These are phyloP conservation scores for Auxenochlorella pyrenoidosa DNA, from an alignment of 139 green algal species.

Conservation along the genomic window DNA sequence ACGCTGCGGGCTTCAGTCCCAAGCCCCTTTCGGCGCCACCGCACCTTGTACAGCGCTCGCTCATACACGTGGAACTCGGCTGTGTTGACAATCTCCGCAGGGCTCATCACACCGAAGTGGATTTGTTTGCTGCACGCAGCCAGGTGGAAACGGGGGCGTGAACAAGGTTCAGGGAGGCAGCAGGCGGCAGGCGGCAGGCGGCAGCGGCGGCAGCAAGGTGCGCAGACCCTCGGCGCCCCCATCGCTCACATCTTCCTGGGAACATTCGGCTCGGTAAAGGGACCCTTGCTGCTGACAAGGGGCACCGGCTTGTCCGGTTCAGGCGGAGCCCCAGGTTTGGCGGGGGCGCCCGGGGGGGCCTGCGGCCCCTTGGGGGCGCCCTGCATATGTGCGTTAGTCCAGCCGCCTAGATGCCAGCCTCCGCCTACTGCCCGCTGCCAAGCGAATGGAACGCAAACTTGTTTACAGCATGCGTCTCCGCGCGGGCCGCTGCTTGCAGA, in stretches of 20 bases:
- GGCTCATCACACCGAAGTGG: slow-evolving; percentile 85
- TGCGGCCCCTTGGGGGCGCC: background rate
- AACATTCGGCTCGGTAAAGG: slow-evolving; percentile 66
- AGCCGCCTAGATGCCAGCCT: no score
- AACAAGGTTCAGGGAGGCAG: background rate
- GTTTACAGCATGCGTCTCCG: no score
- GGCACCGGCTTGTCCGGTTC: background rate
- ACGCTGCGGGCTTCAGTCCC: no score
- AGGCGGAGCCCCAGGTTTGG: background rate
- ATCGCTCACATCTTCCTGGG: slow-evolving; percentile 83
- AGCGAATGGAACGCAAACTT: no score
- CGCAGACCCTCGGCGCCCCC: background rate
- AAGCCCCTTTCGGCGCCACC: background rate
- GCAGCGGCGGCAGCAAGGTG: background rate
- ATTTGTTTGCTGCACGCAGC: slow-evolving; percentile 83
- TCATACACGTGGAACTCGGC: slow-evolving; percentile 92
- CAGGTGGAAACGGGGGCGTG: background rate
- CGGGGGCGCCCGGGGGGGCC: background rate
- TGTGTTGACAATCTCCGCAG: slow-evolving; percentile 85
- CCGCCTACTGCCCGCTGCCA: no score
- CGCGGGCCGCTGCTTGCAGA: no score
- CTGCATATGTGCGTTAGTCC: no score
- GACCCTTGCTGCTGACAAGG: slow-evolving; percentile 77
- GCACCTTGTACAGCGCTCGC: slow-evolving; percentile 86
- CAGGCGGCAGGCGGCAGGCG: background rate